These are phyloP conservation scores for Linum trigynum DNA, from an alignment of 345 rosid species.

Conservation along the genomic window DNA sequence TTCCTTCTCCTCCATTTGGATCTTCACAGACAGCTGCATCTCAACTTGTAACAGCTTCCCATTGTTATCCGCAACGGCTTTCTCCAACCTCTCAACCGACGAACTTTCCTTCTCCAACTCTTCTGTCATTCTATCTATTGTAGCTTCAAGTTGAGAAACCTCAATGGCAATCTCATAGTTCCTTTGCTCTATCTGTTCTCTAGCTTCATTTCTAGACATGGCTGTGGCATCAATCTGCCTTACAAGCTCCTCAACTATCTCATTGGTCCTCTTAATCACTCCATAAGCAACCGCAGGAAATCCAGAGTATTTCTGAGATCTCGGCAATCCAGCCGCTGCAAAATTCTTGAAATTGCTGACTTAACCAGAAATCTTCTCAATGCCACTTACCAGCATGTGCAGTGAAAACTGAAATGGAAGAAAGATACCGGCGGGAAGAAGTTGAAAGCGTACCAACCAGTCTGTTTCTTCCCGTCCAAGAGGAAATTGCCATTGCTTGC, in stretches of 20 bases:
- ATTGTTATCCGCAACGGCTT: constrained; percentile 43
- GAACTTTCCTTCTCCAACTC: constrained; percentile 55
- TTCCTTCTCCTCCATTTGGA: constrained; percentile 41
- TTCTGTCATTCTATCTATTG: constrained; percentile 57
- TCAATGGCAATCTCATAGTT: constrained; percentile 97
- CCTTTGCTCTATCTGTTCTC: constrained; percentile 89
- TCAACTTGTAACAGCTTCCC: constrained; percentile 43
- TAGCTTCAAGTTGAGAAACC: constrained; percentile 91
- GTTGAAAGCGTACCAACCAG: background rate
- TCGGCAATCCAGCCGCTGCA: constrained; percentile 60
- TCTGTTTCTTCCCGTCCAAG: background rate
- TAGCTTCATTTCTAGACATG: constrained; percentile 75
- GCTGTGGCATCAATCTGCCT: constrained; percentile 49
- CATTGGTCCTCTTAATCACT: constrained; percentile 86
- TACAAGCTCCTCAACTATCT: constrained; percentile 85
- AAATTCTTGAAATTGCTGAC: constrained; percentile 68
- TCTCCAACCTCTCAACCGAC: constrained; percentile 48
- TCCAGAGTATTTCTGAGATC: constrained; percentile 73
- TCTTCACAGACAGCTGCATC: constrained; percentile 42
- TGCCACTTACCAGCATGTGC: constrained; percentile 86
- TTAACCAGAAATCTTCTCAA: constrained; percentile 89
- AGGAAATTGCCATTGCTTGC: background rate
- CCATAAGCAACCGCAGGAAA: constrained; percentile 76
- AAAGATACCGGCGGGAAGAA: background rate
- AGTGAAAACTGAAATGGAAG: background rate